Base-by-base conservation (phyloP, 805 yeast species). In the Wickerhamomyces subpelliculosus region DNA sequence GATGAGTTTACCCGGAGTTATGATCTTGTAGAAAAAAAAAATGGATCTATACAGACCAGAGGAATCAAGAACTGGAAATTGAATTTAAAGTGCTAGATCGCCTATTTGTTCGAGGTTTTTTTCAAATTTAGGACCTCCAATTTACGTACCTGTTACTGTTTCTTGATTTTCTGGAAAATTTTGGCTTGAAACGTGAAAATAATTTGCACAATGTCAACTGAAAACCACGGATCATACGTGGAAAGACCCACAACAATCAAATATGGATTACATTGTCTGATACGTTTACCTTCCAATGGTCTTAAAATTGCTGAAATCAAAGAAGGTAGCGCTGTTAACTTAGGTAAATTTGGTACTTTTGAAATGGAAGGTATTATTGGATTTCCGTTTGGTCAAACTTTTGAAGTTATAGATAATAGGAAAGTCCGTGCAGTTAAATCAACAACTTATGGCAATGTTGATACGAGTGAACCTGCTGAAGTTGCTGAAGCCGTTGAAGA, bases 341-440 rank as follows among this genome's bases (percentile, higher is more conserved):
- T 93, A 46, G 98, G 98, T 2, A 90, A 93, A 57, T 93, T 90
- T 60, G 99, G 99, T 16, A 68, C 82, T 0, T 93, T 93, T 57
- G 64, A 71, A 23, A 86, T 83, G 3, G 76, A 80, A 45, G 82
- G 75, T 37, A 71, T 90, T 11, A 58, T 90, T 29, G 97, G 96
- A 3, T 80, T 69, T 50, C 83, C 88, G 6, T 84, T 75, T 52
- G 98, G 97, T 2, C 90, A 85, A 48, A 77, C 95, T 1, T 93
- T 89, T 62, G 97, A 90, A 54, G 82, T 90, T 32, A 54, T 69
- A 22, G 85, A 78, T 31, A 78, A 74, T 42, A 65, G 65, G 36
- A 57, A 58, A 22, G 75, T 77, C 11, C 61, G 58, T 30, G 79
- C 83, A 4, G 70, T 78, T 28, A 59, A 62, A 40, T 61, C 70